Percentiles rank a stretch among this genome's conserved stretches.
phyloP scores from a whole-genome alignment of 495 filamentous ascomycete genomes.

The Xanthoparmelia taractica region DNA sequence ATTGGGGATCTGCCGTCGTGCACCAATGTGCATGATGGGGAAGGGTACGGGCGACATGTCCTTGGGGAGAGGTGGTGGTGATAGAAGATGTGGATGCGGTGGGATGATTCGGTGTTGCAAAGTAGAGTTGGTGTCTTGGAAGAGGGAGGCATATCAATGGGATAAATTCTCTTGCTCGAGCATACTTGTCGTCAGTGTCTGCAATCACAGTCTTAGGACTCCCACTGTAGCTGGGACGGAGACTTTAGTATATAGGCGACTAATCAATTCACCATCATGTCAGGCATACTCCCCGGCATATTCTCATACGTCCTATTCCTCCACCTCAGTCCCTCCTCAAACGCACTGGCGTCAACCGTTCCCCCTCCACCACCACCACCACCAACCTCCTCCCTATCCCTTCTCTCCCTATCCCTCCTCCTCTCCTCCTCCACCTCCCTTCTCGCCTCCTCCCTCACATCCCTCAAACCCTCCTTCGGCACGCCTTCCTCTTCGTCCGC shows the following conservation, averaged over 20 bases:
- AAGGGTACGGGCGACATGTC: too few relatives aligned
- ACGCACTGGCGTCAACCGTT: constrained; percentile 14
- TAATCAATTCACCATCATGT: constrained; percentile 25
- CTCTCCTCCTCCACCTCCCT: constrained; percentile 15
- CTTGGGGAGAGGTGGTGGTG: too few relatives aligned
- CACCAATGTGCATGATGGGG: too few relatives aligned
- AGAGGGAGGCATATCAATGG: too few relatives aligned
- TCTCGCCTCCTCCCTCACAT: constrained; percentile 21
- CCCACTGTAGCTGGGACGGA: not conserved
- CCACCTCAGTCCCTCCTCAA: constrained; percentile 26
- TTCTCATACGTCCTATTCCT: constrained; percentile 24
- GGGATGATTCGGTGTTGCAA: too few relatives aligned
- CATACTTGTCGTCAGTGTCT: too few relatives aligned
- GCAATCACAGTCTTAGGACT: not conserved
- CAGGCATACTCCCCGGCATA: constrained; percentile 28
- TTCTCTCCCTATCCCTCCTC: constrained; percentile 13
- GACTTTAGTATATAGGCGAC: not conserved
- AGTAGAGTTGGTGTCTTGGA: too few relatives aligned
- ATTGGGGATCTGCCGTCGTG: too few relatives aligned
- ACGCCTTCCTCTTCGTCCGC: constrained; percentile 18
- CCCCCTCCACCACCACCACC: constrained; percentile 1
- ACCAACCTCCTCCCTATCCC: constrained; percentile 13
- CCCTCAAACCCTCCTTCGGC: constrained; percentile 16
- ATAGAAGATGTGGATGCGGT: too few relatives aligned
- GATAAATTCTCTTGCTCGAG: too few relatives aligned